Percentiles rank a stretch among this genome's conserved stretches.
Conservation (phyloP, 371 early-diverging fungal genomes). For the Saksenaea oblongispora region DNA sequence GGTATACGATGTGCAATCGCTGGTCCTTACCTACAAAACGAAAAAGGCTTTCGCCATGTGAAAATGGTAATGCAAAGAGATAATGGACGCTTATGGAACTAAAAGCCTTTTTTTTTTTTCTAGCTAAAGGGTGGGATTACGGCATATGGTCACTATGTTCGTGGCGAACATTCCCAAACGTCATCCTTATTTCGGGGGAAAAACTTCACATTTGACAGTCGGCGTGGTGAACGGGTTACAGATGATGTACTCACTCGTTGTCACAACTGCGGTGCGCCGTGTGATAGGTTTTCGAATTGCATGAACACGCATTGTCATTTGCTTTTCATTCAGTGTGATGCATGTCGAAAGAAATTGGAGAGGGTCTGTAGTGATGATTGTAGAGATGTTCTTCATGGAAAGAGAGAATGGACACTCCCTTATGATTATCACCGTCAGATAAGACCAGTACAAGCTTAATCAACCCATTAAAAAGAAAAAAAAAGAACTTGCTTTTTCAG, state of each 20-base stretch:
- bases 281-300: conserved; percentile 70
- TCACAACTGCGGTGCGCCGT: conserved; percentile 70
- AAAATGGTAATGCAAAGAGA: conserved; percentile 49
- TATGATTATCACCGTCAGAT: conserved; percentile 59
- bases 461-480: background rate
- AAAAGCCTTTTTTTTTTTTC: background rate
- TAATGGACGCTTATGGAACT: background rate
- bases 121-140: conserved; percentile 78
- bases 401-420: conserved; percentile 22
- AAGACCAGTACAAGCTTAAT: conserved; percentile 17
- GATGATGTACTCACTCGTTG: conserved; percentile 64
- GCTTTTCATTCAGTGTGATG: conserved; percentile 69
- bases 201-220: conserved; percentile 81
- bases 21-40: conserved; percentile 62
- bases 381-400: conserved; percentile 45
- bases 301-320: conserved; percentile 67
- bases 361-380: conserved; percentile 65
- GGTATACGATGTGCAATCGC: conserved; percentile 81
- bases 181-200: conserved; percentile 70
- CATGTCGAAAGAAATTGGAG: conserved; percentile 53
- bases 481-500: background rate
- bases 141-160: conserved; percentile 69
- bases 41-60: conserved; percentile 67
- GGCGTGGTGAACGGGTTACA: conserved; percentile 73
- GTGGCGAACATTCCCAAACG: conserved; percentile 12